Percentiles rank a stretch among this genome's conserved stretches.
Evolutionary conservation across 352 stramenopile genomes (phyloP).

Genomic region (Pythium apleroticum): DNA sequence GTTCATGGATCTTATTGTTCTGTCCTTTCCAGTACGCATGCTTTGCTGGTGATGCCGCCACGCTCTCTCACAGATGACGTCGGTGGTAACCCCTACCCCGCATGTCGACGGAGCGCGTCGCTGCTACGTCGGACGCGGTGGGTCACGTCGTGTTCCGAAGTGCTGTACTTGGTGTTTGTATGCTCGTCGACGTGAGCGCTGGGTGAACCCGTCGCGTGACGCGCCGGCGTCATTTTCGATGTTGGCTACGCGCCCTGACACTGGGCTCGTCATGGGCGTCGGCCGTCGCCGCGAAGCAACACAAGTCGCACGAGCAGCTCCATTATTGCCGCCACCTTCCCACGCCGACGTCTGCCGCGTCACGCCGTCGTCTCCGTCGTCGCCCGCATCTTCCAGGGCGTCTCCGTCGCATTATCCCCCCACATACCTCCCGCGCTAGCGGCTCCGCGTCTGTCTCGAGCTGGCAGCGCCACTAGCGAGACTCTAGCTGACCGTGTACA

Average conservation of each 20-base stretch:
- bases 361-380: not conserved
- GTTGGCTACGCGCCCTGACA: constrained; percentile 29
- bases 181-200: not conserved
- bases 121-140: constrained; percentile 22
- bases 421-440: not conserved
- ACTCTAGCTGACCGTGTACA: no score
- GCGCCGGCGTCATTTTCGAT: constrained; percentile 28
- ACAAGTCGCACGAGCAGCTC: constrained; percentile 10
- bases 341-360: not conserved
- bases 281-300: constrained; percentile 18
- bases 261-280: constrained; percentile 29
- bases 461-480: not conserved
- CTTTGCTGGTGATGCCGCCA: constrained; percentile 14
- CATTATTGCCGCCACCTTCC: not conserved
- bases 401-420: not conserved
- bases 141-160: not conserved
- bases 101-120: constrained; percentile 11
- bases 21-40: constrained; percentile 11
- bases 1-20: not conserved
- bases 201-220: constrained; percentile 26
- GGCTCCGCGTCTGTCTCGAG: not conserved
- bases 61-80: constrained; percentile 19
- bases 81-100: constrained; percentile 7
- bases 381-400: not conserved
- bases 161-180: constrained; percentile 20